phyloP scores from a whole-genome alignment of 805 yeast genomes.

The Pachysolen tannophilus region DNA sequence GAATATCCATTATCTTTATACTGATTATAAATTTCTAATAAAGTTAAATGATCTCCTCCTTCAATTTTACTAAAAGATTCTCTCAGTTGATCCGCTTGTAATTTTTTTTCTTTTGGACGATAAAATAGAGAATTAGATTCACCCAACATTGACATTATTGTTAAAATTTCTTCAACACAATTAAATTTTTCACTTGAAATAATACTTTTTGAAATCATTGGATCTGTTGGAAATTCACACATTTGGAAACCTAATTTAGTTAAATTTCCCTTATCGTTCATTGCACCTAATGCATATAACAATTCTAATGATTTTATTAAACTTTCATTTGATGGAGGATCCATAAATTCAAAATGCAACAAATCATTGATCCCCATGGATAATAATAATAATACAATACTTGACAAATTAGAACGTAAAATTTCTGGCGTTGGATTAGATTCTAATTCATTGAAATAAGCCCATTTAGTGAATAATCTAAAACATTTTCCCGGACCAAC shows the following conservation, averaged over 20 bases:
- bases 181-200: slow-evolving; percentile 50
- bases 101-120: slow-evolving; percentile 60
- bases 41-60: slow-evolving; percentile 74
- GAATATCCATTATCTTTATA: slow-evolving; percentile 69
- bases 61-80: slow-evolving; percentile 41
- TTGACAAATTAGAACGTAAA: slow-evolving; percentile 70
- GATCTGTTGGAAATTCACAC: slow-evolving; percentile 92
- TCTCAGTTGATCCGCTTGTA: slow-evolving; percentile 57
- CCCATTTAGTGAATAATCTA: slow-evolving; percentile 77
- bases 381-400: slow-evolving; percentile 67
- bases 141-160: slow-evolving; percentile 77
- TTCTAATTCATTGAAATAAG: slow-evolving; percentile 70
- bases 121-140: slow-evolving; percentile 67
- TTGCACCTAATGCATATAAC: slow-evolving; percentile 80
- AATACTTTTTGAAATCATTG: slow-evolving; percentile 75
- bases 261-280: slow-evolving; percentile 69
- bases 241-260: slow-evolving; percentile 74
- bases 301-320: slow-evolving; percentile 71
- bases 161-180: slow-evolving; percentile 62
- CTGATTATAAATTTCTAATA: slow-evolving; percentile 66
- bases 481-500: slow-evolving; percentile 96
- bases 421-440: slow-evolving; percentile 86
- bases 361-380: slow-evolving; percentile 83
- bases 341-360: slow-evolving; percentile 82
- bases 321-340: slow-evolving; percentile 72